Percentiles rank a stretch among this genome's conserved stretches.
Evolutionary conservation across 78 protist species (phyloP).

Genomic region (Tieghemostelium lacteum): DNA sequence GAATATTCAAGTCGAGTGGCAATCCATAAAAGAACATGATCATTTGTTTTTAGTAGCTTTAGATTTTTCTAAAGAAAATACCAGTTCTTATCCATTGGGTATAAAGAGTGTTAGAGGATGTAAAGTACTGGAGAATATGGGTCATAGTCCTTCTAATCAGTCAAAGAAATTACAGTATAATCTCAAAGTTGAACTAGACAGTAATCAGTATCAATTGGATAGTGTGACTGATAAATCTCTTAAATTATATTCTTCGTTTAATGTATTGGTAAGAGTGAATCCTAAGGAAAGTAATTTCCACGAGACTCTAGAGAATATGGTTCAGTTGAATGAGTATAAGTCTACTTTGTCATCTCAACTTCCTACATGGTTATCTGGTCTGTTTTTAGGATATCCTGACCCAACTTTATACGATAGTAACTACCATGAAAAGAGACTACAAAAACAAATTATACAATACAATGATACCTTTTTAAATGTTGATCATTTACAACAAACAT

Average conservation of each 20-base stretch:
- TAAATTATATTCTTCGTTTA: slow-evolving; percentile 83
- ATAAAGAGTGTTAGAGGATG: slow-evolving; percentile 85
- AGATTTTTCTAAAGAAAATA: neutral
- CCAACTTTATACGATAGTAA: slow-evolving; percentile 2
- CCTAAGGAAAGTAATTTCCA: slow-evolving; percentile 91
- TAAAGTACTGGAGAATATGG: slow-evolving; percentile 51
- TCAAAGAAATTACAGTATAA: slow-evolving; percentile 8
- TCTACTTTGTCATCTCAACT: too few relatives aligned
- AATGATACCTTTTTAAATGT: slow-evolving; percentile 89
- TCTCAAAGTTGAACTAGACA: slow-evolving; percentile 83
- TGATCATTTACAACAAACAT: slow-evolving; percentile 74
- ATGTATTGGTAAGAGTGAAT: slow-evolving; percentile 91
- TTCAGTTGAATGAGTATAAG: slow-evolving; percentile 73
- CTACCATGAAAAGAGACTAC: neutral
- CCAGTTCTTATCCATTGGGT: slow-evolving; percentile 24
- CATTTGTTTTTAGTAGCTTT: slow-evolving; percentile 87
- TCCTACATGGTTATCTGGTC: slow-evolving; percentile 95
- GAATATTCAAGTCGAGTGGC: slow-evolving; percentile 87
- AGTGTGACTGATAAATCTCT: neutral
- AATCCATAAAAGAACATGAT: slow-evolving; percentile 86
- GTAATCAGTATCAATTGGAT: slow-evolving; percentile 86
- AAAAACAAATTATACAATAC: slow-evolving; percentile 71
- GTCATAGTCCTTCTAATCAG: neutral
- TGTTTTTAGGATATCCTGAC: slow-evolving; percentile 92
- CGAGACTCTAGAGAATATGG: slow-evolving; percentile 94